Conservation (phyloP, 305 asterid species). For the Fraxinus greggii region DNA sequence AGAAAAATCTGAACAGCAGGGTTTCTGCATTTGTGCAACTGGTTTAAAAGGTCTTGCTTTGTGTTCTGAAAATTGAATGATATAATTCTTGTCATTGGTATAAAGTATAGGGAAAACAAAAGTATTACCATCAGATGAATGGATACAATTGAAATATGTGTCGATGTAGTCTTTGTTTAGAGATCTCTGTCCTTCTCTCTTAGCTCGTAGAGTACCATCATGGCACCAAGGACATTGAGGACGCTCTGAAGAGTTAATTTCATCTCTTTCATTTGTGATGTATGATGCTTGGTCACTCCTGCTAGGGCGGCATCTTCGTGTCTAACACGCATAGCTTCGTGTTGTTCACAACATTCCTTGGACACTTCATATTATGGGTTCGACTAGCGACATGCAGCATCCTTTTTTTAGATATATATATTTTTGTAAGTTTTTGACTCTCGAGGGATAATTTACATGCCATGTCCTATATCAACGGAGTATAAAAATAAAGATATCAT, state of each 20-base stretch:
- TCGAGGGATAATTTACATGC: not conserved
- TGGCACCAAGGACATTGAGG: slow-evolving; percentile 14
- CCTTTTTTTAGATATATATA: too few relatives aligned
- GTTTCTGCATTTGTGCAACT: not conserved
- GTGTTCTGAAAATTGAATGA: not conserved
- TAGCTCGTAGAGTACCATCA: slow-evolving; percentile 1
- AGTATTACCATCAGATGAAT: not conserved
- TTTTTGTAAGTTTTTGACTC: too few relatives aligned
- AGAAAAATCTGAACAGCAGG: not conserved
- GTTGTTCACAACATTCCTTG: too few relatives aligned
- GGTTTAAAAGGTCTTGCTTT: not conserved
- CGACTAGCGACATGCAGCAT: too few relatives aligned
- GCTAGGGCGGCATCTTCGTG: too few relatives aligned
- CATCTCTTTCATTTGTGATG: slow-evolving; percentile 13
- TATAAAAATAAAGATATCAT: too few relatives aligned
- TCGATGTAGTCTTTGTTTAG: not conserved
- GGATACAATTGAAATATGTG: not conserved
- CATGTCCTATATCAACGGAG: not conserved
- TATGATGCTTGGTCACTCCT: too few relatives aligned
- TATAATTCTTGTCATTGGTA: not conserved
- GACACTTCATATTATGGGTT: too few relatives aligned
- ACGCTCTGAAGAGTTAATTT: slow-evolving; percentile 8
- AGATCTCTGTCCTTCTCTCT: not conserved
- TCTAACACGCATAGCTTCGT: too few relatives aligned
- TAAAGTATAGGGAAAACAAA: not conserved